Conservation (phyloP, 768 basidiomycete genomes). For the Nidularia pulvinata region DNA sequence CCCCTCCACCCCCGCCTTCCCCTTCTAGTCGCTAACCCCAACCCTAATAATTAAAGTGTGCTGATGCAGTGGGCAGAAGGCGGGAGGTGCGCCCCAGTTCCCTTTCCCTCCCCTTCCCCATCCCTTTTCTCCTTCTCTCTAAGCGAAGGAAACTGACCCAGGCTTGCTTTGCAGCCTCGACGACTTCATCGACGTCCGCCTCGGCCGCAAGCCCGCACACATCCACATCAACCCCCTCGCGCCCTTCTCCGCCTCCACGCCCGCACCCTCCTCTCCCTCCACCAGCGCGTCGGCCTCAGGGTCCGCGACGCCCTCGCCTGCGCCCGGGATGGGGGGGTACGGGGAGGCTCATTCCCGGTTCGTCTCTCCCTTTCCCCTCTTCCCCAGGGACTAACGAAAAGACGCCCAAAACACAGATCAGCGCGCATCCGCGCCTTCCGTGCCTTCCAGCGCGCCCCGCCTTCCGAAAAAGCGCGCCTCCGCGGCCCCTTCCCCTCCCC, state of each 20-base stretch:
- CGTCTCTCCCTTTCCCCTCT: conserved; percentile 2
- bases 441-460: conserved; percentile 62
- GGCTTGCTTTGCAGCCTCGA: conserved; percentile 51
- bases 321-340: conserved; percentile 2
- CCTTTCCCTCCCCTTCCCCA: neutral
- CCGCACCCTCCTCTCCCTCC: conserved; percentile 12
- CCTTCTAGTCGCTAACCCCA: neutral
- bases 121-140: too few species aligned
- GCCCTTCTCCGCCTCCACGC: conserved; percentile 17
- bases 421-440: conserved; percentile 79
- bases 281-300: conserved; percentile 2
- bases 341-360: neutral
- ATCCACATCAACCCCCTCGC: conserved; percentile 39
- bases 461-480: conserved; percentile 63
- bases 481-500: conserved; percentile 23
- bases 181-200: conserved; percentile 81
- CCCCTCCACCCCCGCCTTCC: conserved; percentile 4
- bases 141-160: neutral
- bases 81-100: conserved; percentile 47
- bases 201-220: conserved; percentile 59
- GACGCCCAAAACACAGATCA: conserved; percentile 39
- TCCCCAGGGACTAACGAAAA: neutral
- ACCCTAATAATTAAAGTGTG: conserved; percentile 41
- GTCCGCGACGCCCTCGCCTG: conserved; percentile 7
- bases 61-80: conserved; percentile 96